These are phyloP conservation scores for Fraxinus pennsylvanica DNA, from an alignment of 257 asterid genomes.

Conservation along the genomic window DNA sequence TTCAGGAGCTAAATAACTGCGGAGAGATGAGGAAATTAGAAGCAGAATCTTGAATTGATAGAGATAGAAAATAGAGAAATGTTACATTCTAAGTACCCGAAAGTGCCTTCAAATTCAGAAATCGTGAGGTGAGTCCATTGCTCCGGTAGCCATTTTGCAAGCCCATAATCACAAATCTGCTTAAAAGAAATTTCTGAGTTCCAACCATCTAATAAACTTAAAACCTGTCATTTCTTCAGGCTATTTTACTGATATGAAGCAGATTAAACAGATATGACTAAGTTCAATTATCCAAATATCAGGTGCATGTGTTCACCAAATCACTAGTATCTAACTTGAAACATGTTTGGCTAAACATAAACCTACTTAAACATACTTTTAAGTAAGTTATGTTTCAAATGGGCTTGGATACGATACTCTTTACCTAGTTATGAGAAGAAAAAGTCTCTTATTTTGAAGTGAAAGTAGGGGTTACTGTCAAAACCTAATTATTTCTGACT, in stretches of 20 bases:
- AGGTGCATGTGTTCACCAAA: neutral
- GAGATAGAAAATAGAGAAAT: neutral
- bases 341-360: neutral
- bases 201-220: slow-evolving; percentile 5
- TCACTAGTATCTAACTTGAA: neutral
- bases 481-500: neutral
- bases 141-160: slow-evolving; percentile 73
- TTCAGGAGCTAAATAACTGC: slow-evolving; percentile 92
- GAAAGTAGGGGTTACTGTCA: neutral
- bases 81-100: slow-evolving; percentile 43
- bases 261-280: neutral
- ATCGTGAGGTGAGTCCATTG: slow-evolving; percentile 62
- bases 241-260: neutral
- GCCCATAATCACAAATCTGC: slow-evolving; percentile 77
- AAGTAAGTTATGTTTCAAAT: neutral
- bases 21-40: slow-evolving; percentile 2
- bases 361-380: too few species aligned
- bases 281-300: neutral
- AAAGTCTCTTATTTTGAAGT: neutral
- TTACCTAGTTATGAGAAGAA: neutral
- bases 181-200: neutral
- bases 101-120: slow-evolving; percentile 67
- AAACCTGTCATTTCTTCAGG: neutral
- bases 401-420: neutral
- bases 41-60: neutral